Percentiles rank a stretch among this genome's conserved stretches.
Evolutionary conservation across 306 rosid species (phyloP).

Genomic region (Medicago arabica): DNA sequence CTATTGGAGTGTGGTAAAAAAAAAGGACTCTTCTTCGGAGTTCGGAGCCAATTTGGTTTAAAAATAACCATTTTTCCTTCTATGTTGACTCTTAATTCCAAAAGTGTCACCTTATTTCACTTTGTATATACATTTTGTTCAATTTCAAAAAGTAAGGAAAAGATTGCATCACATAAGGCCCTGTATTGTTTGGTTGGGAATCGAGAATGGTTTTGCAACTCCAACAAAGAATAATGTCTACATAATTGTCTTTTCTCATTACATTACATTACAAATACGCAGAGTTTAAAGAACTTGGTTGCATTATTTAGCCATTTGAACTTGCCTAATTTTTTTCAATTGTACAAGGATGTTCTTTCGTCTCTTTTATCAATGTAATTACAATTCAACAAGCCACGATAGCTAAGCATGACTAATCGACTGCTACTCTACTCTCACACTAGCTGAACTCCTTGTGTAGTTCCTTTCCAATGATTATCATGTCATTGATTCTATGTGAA

Average conservation of each 20-base stretch:
- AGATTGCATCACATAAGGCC: too few relatives aligned
- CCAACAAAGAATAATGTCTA: conserved; percentile 10
- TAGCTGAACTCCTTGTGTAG: neutral
- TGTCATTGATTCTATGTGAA: neutral
- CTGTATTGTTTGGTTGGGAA: too few relatives aligned
- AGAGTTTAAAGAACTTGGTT: conserved; percentile 16
- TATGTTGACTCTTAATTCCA: too few relatives aligned
- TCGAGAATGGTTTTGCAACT: too few relatives aligned
- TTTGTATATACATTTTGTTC: too few relatives aligned
- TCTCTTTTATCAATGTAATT: conserved; percentile 1
- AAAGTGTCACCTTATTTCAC: too few relatives aligned
- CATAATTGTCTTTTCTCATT: conserved; percentile 2
- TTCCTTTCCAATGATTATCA: neutral
- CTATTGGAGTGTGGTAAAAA: too few relatives aligned
- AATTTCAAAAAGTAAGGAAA: too few relatives aligned
- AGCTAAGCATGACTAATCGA: neutral
- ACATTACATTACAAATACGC: neutral
- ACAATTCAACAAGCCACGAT: neutral
- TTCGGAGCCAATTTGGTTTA: too few relatives aligned
- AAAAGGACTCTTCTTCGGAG: too few relatives aligned
- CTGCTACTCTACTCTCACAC: neutral
- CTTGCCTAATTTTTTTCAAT: neutral
- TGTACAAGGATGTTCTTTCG: neutral
- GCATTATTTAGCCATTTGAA: neutral
- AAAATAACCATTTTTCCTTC: too few relatives aligned